These are phyloP conservation scores for Xylaria sp. DNA, from an alignment of 2,329 filamentous ascomycete species.

Conservation along the genomic window DNA sequence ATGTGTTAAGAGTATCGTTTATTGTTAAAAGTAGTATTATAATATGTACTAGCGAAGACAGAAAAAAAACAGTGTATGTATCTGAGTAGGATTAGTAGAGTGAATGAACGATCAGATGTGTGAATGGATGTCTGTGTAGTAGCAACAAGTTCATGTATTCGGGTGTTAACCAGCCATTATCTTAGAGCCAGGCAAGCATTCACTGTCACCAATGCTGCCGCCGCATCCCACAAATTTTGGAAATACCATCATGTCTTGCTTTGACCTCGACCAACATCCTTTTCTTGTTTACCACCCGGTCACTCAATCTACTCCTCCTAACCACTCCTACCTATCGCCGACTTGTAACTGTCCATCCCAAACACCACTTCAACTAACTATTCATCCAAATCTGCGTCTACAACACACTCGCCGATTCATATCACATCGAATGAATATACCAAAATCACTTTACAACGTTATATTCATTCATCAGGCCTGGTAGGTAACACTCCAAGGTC, in stretches of 20 bases:
- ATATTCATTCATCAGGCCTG: not conserved
- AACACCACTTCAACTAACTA: not conserved
- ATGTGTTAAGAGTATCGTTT: not conserved
- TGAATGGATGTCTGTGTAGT: not conserved
- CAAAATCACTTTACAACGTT: not conserved
- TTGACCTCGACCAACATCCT: not conserved
- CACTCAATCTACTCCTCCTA: not conserved
- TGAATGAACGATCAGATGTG: not conserved
- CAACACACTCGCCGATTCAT: not conserved
- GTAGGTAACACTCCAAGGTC: not conserved
- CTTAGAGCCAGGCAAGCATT: not conserved
- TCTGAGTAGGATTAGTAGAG: no score
- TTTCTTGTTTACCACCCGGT: not conserved
- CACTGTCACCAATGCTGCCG: not conserved
- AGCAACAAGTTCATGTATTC: not conserved
- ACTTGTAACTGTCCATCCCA: not conserved
- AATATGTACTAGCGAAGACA: not conserved
- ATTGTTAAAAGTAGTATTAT: not conserved
- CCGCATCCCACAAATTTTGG: not conserved
- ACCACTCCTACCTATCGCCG: not conserved
- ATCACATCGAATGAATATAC: not conserved
- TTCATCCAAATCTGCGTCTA: not conserved
- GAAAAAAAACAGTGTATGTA: not conserved
- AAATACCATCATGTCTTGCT: not conserved
- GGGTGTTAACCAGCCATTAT: not conserved